phyloP scores from a whole-genome alignment of 2,329 filamentous ascomycete genomes.

The Calonectria henricotiae region DNA sequence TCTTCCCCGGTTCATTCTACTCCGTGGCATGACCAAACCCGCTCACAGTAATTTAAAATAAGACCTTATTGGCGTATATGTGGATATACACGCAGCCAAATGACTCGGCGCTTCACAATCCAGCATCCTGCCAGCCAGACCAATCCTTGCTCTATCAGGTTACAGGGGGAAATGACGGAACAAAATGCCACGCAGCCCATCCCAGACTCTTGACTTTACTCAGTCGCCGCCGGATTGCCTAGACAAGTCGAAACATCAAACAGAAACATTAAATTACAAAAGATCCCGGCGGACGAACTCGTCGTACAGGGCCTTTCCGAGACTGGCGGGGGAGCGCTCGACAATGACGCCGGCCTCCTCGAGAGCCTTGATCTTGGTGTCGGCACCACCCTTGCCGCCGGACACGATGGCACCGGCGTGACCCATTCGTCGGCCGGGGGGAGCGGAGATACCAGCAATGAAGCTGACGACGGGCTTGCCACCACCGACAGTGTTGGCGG shows the following conservation, averaged over 20 bases:
- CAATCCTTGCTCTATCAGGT: slow-evolving; percentile 57
- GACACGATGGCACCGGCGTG: slow-evolving; percentile 98
- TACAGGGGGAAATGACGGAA: slow-evolving; percentile 54
- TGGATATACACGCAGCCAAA: slow-evolving; percentile 49
- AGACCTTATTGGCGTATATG: slow-evolving; percentile 50
- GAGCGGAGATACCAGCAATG: slow-evolving; percentile 98
- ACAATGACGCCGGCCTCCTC: slow-evolving; percentile 95
- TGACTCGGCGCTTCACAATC: slow-evolving; percentile 49
- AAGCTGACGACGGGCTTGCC: slow-evolving; percentile 97
- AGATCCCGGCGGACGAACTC: slow-evolving; percentile 98
- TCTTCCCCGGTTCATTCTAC: slow-evolving; percentile 35
- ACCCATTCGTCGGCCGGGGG: slow-evolving; percentile 96
- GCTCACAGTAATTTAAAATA: slow-evolving; percentile 41
- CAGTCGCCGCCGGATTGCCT: slow-evolving; percentile 40
- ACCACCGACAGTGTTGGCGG: slow-evolving; percentile 88
- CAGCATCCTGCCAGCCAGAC: slow-evolving; percentile 52
- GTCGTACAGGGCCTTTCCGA: slow-evolving; percentile 94
- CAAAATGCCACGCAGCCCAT: slow-evolving; percentile 53
- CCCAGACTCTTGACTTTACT: slow-evolving; percentile 50
- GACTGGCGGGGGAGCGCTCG: slow-evolving; percentile 91
- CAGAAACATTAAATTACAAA: slow-evolving; percentile 74
- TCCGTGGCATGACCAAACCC: slow-evolving; percentile 34
- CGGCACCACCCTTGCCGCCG: slow-evolving; percentile 96
- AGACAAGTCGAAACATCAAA: slow-evolving; percentile 37
- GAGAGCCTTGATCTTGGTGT: slow-evolving; percentile 97